A percentile compares a stretch with the other conserved stretches of the same genome.
Evolutionary conservation across 176 grass and related monocot genomes (phyloP).

Genomic region (Microstegium vimineum): DNA sequence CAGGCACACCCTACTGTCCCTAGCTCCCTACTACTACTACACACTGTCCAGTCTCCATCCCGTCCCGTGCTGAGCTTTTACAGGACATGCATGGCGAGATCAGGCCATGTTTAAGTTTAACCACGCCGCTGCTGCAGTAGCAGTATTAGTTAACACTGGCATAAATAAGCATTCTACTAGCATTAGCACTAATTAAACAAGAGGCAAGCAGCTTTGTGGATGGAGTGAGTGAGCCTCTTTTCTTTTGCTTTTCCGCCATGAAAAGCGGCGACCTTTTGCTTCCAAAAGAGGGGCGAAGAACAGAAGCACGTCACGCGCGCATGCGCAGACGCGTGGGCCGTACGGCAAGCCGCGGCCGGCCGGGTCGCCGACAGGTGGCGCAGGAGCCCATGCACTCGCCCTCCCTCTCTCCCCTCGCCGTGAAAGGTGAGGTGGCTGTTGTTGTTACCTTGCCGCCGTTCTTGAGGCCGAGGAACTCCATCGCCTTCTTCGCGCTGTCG

Average conservation of each 20-base stretch:
- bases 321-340: neutral
- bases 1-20: neutral
- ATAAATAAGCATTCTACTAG: neutral
- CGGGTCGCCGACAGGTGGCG: constrained; percentile 21
- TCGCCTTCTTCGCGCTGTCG: constrained; percentile 85
- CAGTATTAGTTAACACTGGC: too few species aligned
- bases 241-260: neutral
- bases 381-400: neutral
- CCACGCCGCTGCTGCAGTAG: neutral
- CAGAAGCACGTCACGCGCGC: constrained; percentile 30
- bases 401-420: too few species aligned
- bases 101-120: neutral
- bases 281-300: constrained; percentile 17
- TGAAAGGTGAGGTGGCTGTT: neutral
- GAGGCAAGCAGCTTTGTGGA: constrained; percentile 5
- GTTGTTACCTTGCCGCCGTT: constrained; percentile 42
- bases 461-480: constrained; percentile 82
- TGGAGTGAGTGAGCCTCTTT: neutral
- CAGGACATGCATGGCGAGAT: neutral
- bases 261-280: constrained; percentile 44
- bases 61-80: neutral
- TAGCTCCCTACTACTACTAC: neutral
- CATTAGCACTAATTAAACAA: neutral
- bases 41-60: neutral
- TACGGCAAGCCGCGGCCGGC: constrained; percentile 3